Conservation (phyloP, 2,329 filamentous ascomycete species). For the Dichotomopilus funicola region DNA sequence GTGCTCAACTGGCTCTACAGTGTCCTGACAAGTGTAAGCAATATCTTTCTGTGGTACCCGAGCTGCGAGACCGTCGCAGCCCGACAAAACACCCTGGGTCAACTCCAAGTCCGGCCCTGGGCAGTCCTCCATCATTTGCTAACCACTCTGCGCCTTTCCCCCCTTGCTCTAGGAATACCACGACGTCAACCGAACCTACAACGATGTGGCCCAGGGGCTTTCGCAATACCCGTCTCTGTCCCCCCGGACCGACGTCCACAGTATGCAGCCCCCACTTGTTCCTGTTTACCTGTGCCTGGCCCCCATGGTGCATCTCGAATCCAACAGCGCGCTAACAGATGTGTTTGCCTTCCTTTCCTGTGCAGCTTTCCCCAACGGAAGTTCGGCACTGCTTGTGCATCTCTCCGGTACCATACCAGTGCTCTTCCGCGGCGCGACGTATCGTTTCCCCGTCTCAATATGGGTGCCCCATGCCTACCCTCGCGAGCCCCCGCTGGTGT, state of each 20-base stretch:
- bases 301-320: slow-evolving; percentile 3
- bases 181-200: slow-evolving; percentile 88
- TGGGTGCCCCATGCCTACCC: slow-evolving; percentile 94
- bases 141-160: slow-evolving; percentile 8
- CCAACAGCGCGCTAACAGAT: too few relatives aligned
- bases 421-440: slow-evolving; percentile 77
- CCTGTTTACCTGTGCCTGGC: not conserved
- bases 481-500: slow-evolving; percentile 74
- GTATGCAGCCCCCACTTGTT: slow-evolving; percentile 42
- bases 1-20: slow-evolving; percentile 94
- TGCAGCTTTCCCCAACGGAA: slow-evolving; percentile 79
- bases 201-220: slow-evolving; percentile 78
- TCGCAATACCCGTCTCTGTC: slow-evolving; percentile 72
- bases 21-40: slow-evolving; percentile 66
- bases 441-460: slow-evolving; percentile 84
- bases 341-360: not conserved
- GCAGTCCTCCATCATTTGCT: not conserved
- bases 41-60: not conserved
- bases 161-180: slow-evolving; percentile 66
- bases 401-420: slow-evolving; percentile 88
- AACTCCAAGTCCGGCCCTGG: not conserved
- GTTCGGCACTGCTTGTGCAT: slow-evolving; percentile 77
- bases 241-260: slow-evolving; percentile 91
- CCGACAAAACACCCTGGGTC: too few relatives aligned
- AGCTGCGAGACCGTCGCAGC: too few relatives aligned